A percentile compares a stretch with the other conserved stretches of the same genome.
Evolutionary conservation across 495 filamentous ascomycete genomes (phyloP).

Genomic region (Penicillium bialowiezense): DNA sequence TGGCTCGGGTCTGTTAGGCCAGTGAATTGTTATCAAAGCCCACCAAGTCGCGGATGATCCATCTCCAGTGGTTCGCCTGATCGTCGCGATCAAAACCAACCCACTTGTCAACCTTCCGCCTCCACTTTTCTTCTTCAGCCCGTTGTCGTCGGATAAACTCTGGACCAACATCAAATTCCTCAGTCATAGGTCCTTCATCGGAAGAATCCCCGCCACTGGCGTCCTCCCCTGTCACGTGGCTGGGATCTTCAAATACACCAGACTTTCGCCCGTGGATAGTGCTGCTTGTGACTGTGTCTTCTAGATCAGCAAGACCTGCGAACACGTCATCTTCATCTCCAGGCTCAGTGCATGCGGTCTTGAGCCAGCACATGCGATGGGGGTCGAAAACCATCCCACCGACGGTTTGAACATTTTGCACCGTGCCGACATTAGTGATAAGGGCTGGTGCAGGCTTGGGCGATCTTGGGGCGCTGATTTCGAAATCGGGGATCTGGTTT

Average conservation of each 20-base stretch:
- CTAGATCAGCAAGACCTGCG: conserved; percentile 68
- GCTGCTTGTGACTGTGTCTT: conserved; percentile 53
- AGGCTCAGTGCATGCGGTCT: conserved; percentile 50
- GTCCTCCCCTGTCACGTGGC: conserved; percentile 47
- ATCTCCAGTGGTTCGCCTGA: conserved; percentile 48
- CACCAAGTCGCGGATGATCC: conserved; percentile 53
- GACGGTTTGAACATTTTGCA: conserved; percentile 80
- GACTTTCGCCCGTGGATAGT: conserved; percentile 23
- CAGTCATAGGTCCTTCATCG: conserved; percentile 81
- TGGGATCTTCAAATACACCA: conserved; percentile 28
- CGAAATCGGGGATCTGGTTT: conserved; percentile 73
- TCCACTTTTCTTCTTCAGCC: conserved; percentile 90
- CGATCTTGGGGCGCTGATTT: conserved; percentile 47
- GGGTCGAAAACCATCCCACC: conserved; percentile 98
- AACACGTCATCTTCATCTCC: conserved; percentile 72
- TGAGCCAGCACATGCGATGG: conserved; percentile 92
- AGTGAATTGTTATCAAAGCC: conserved; percentile 19
- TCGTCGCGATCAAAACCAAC: conserved; percentile 44
- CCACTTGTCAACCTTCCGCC: conserved; percentile 80
- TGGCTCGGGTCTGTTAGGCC: too few relatives aligned
- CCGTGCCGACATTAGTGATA: conserved; percentile 78
- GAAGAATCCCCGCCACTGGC: conserved; percentile 48
- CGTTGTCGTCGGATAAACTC: conserved; percentile 86
- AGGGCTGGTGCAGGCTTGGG: conserved; percentile 81
- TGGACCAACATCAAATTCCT: conserved; percentile 97